Evolutionary conservation across 495 filamentous ascomycete species (phyloP), one percentile per base, ranked within the genome.

Genomic region (Neurospora intermedia): DNA sequence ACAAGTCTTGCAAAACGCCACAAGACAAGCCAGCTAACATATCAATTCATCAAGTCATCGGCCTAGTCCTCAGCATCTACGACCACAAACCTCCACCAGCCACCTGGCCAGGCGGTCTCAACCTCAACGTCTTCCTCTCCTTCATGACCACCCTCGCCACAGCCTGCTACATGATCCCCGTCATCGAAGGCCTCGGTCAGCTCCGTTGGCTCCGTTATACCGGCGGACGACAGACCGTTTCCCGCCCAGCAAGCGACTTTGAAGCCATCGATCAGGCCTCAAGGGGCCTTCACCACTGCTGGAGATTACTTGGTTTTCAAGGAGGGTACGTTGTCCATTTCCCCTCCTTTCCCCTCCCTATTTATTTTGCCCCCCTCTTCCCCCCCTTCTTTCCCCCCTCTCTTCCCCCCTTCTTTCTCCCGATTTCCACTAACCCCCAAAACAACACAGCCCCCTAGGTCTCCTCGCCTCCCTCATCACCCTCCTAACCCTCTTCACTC

Each of bases 201-300:
- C 74, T 85, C 6, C 83, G 84, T 71, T 84, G 83, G 82, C 78
- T 80, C 10, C 83, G 84, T 79, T 84, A 82, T 70, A 74, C 23
- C 13, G 27, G 76, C 18, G 71, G 74, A n/a, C 73, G 54, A 15
- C 27, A 6, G 13, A 62, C 15, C 54, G 6, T 62, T 0, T 62
- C 77, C 9, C 78, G 80, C 59, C 76, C 77, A 11, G 54, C 85
- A n/a, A 78, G 74, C 27, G 84, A 85, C 71, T 78, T 85, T 69
- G 77, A 80, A 2, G 71, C 76, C 16, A 77, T 84, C 35, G 84
- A 85, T 62, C 78, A 80, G 11, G 83, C 84, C 0, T 82, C 80
- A 69, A 78, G 74, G 80, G 59, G 83, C 80, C 3, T 74, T 75
- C 5, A 76, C 74, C 72, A 72, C 43, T 46, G 66, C 13, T 62